Base-by-base conservation (phyloP, 352 stramenopile species). In the Globisporangium parvum region DNA sequence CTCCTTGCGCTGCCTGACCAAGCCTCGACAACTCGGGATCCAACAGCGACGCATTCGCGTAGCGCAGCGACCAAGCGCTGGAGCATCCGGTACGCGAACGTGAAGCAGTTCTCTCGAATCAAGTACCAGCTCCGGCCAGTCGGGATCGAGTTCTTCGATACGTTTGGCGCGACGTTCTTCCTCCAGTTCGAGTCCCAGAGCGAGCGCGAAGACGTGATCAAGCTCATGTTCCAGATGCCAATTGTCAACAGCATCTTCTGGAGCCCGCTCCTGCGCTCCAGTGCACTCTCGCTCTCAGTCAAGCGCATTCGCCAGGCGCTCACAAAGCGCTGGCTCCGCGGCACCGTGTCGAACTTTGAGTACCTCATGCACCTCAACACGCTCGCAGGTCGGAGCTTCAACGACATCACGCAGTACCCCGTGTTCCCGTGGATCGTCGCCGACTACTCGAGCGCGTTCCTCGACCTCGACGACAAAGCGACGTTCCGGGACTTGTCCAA, bases 321-420 rank as follows among this genome's bases (percentile, higher is more conserved):
- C 6, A 90, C 76, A 18, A 92, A 92, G 51, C 70, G 78, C 31
- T 92, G 81, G 81, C 45, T 83, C 12, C 77, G 81, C 17, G 80
- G 84, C 0, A 53, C 51, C 0, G 83, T 93, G 18, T 88, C 80
- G 1, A 93, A 91, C 57, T 99, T 98, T 67, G 96, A 98, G 59
- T 99, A 99, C 65, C 69, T 99, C 18, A 96, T 98, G 50, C 82
- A 97, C 65, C 69, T 99, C 33, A 99, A 99, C 69, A 95, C 93
- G 0, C 70, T 98, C 9, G 96, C 93, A 3, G 96, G 96, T 3
- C 70, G 96, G 46, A 98, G 80, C 53, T 98, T 98, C 63, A 98
- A 98, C 71, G 96, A 99, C 57, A 91, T 98, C n/a, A 98, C 91
- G 40, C 96, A 99, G 69, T 99, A 99, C 65, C 96, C 97, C 3